Evolutionary conservation across 257 asterid species (phyloP), one percentile per base, ranked within the genome.

Genomic region (Capsicum chinense): DNA sequence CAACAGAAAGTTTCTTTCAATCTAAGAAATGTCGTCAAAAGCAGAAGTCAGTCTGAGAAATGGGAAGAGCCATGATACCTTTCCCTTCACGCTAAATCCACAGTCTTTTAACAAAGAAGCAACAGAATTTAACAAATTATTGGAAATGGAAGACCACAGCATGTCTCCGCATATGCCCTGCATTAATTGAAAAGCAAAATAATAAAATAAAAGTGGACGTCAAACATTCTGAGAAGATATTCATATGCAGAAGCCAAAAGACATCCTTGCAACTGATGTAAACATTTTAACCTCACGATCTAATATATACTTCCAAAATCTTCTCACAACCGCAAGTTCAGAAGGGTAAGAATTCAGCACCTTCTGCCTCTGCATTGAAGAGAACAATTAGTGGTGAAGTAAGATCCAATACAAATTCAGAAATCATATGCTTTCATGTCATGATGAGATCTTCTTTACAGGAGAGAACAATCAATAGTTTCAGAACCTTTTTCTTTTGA

Each of bases 231-330:
- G 63, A 84, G 73, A 44, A 26, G 79, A 79, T 13, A 57, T 79
- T 59, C 59, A 86, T 57, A 81, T 37, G 80, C 17, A 66, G 56
- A 82, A 87, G 78, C 76, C 66, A 90, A 85, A 52, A 56, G 47
- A 83, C 69, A 74, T 85, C 79, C 37, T 83, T 83, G 73, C 59
- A 85, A 79, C 86, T 84, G 83, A 85, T 83, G 85, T 58, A 48
- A 80, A 44, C 19, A 82, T 64, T 86, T 74, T 86, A 71, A 92
- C 98, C 98, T 93, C 97, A 15, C 86, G 93, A 64, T 93, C 97
- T 87, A 93, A 83, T 81, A 94, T 87, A 83, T 93, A 94, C 87
- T 90, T 93, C 99, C 98, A 96, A 89, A 94, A 94, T 90, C 98
- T 96, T 91, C 92, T 96, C 85, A 92, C 92, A 69, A 96, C 86